Base-by-base conservation (phyloP, 2,329 filamentous ascomycete genomes). In the Xylariales sp. region DNA sequence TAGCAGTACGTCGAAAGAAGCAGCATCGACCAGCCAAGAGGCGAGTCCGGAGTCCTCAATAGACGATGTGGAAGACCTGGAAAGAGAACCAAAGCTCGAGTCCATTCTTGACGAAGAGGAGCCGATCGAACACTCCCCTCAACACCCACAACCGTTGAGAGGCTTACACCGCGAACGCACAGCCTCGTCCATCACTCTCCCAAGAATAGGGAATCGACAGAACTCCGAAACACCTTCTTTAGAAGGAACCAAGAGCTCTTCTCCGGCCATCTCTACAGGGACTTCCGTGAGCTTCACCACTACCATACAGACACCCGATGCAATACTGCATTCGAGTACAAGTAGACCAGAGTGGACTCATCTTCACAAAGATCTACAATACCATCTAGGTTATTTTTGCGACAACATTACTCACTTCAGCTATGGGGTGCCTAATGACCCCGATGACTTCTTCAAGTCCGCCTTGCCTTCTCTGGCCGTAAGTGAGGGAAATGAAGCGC, bases 391-490 rank as follows among this genome's bases (percentile, higher is more conserved):
- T 45, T 97, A 94, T 79, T 94, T 92, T 75, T 86, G 86, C 72
- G 89, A 93, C 56, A 89, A 94, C 73, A 87, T 98, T 67, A 93
- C 89, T 0, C 85, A 91, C 76, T 90, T 93, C 71, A 94, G 97
- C 79, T 98, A 97, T 78, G 91, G 91, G 60, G 83, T 97, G 72
- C 89, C 91, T 69, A 85, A 86, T 72, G 90, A 95, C 75, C 84
- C 86, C 10, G 86, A 89, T 53, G 84, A 90, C 69, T 97, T 97
- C 77, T 89, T 97, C 69, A 89, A 88, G 56, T 86, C 84, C 9
- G 89, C 88, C 6, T 86, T 97, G 50, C 84, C 94, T 23, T 89
- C 89, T 48, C 83, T 92, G 62, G 94, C 95, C 0, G 78, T 94
- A 56, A 87, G 87, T 9, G 78, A 69, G 18, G 77, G 76, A 28